phyloP scores from a whole-genome alignment of 2,329 filamentous ascomycete species.

The Metarhizium guizhouense region DNA sequence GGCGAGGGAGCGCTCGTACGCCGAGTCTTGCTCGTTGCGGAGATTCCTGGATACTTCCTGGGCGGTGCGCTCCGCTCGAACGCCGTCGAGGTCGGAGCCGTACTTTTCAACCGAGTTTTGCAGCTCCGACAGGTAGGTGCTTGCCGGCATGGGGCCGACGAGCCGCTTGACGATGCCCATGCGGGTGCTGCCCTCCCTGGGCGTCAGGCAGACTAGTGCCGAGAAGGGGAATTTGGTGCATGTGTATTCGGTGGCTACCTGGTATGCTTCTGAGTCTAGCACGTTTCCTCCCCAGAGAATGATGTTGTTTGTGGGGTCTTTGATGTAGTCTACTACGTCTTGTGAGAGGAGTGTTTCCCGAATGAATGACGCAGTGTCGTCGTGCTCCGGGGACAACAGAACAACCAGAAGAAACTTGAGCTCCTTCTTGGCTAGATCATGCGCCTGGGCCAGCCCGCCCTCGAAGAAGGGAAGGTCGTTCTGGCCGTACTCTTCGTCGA shows the following conservation, averaged over 20 bases:
- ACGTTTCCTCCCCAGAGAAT: slow-evolving; percentile 91
- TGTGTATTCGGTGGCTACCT: slow-evolving; percentile 77
- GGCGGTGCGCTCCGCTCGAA: slow-evolving; percentile 67
- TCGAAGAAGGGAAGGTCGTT: slow-evolving; percentile 71
- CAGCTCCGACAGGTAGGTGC: slow-evolving; percentile 68
- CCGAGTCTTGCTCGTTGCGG: slow-evolving; percentile 81
- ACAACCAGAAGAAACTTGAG: slow-evolving; percentile 87
- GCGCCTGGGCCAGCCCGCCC: slow-evolving; percentile 82
- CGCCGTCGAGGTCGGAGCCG: slow-evolving; percentile 62
- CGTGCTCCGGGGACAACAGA: slow-evolving; percentile 85
- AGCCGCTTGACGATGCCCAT: slow-evolving; percentile 87
- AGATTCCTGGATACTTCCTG: slow-evolving; percentile 75
- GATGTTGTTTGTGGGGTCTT: slow-evolving; percentile 67
- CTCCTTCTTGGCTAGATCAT: slow-evolving; percentile 83
- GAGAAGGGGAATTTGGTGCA: slow-evolving; percentile 92
- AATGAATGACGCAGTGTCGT: slow-evolving; percentile 77
- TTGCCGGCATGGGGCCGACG: slow-evolving; percentile 59
- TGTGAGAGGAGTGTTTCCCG: slow-evolving; percentile 71
- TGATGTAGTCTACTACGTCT: slow-evolving; percentile 66
- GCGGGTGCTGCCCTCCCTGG: slow-evolving; percentile 69
- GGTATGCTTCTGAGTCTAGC: slow-evolving; percentile 87
- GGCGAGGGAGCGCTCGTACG: slow-evolving; percentile 86
- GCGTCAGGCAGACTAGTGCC: slow-evolving; percentile 78
- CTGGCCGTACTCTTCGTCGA: slow-evolving; percentile 84
- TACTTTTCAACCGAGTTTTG: slow-evolving; percentile 66